Base-by-base conservation (phyloP, 2,329 filamentous ascomycete species). In the Colletotrichum acutatum region DNA sequence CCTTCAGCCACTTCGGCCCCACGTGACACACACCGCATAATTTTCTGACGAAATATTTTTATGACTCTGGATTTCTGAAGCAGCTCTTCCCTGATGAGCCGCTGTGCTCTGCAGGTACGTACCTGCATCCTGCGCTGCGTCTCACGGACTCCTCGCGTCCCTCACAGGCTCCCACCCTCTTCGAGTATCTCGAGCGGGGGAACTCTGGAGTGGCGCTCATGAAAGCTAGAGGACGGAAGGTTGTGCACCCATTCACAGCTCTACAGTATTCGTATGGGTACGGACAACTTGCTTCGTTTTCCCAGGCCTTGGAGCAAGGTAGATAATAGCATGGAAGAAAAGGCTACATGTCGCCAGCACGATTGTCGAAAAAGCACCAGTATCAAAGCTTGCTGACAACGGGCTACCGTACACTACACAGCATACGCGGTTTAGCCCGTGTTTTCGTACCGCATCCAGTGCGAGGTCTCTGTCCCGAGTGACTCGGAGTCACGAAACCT, bases 11-110 rank as follows among this genome's bases (percentile, higher is more conserved):
- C 60, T 57, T 49, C 22, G n/a, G 57, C 68, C 53, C 67, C 71
- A 74, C 71, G 71, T 74, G 71, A 72, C 46, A 72, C 67, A 66
- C 68, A 74, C 71, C 68, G 71, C 71, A 74, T 74, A 42, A 72
- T 59, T 67, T 42, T 54, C 49, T 74, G 63, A 71, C 62, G 62
- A 63, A 63, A 66, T 66, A 58, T 54, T 49, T 19, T 64, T 26
- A 9, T 24, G 52, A 37, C 22, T 56, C 16, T 56, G 24, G 24
- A 6, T 56, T 37, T 61, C 58, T 58, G 67, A 71, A 57, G 67
- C 68, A 66, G 63, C 61, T 34, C 30, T 71, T 58, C 34, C 61
- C 61, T 66, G 67, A 56, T 28, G 9, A 56, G 60, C n/a, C 30
- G n/a, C 12, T 26, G 46, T 26, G 49, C 28, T 19, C 30, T 30